phyloP scores from a whole-genome alignment of 2,329 filamentous ascomycete species.

The Tolypocladium ophioglossoides region DNA sequence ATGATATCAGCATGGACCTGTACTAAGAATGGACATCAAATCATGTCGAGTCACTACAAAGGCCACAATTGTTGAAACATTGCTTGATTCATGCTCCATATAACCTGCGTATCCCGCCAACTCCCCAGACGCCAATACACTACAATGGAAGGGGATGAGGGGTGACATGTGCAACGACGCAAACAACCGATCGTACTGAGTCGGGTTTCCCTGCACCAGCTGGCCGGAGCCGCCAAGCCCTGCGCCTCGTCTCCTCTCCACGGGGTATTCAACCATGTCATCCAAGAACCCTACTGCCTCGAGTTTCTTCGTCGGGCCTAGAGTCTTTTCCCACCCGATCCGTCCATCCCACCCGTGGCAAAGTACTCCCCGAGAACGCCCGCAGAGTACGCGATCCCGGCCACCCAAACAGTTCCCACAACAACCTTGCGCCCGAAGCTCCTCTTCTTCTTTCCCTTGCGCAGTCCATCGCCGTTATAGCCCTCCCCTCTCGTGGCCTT shows the following conservation, averaged over 20 bases:
- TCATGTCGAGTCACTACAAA: background rate
- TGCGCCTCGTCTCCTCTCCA: background rate
- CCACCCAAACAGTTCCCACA: constrained; percentile 43
- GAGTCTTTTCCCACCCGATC: constrained; percentile 24
- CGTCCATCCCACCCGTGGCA: constrained; percentile 34
- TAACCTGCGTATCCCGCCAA: background rate
- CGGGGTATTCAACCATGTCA: background rate
- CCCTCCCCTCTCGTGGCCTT: constrained; percentile 26
- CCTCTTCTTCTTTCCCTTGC: constrained; percentile 28
- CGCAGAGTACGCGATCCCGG: constrained; percentile 44
- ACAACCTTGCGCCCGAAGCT: constrained; percentile 36
- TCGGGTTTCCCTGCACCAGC: background rate
- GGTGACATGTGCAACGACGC: background rate
- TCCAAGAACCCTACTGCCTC: background rate
- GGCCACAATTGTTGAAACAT: background rate
- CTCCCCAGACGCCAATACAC: background rate
- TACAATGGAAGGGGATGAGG: background rate
- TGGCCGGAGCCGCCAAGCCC: background rate
- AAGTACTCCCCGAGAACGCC: constrained; percentile 50
- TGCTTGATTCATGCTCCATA: background rate
- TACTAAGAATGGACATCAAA: background rate
- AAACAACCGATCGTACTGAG: background rate
- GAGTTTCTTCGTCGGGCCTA: constrained; percentile 4
- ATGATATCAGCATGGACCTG: too few species aligned
- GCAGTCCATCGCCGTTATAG: constrained; percentile 13